Evolutionary conservation across 495 filamentous ascomycete species (phyloP).

Genomic region (Extremus antarcticus): DNA sequence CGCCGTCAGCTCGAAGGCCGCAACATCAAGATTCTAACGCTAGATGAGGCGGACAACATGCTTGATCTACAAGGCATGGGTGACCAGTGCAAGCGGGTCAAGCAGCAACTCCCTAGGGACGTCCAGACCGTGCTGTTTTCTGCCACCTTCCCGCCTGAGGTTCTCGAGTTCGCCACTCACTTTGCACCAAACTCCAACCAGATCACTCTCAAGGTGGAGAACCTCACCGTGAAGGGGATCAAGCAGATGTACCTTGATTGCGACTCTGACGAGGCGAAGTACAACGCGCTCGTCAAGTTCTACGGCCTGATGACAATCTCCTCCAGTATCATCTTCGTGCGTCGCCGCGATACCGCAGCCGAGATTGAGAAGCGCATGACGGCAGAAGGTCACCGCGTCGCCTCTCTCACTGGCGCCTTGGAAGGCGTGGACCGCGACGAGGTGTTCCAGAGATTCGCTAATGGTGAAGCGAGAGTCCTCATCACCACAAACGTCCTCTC

Average conservation of each 20-base stretch:
- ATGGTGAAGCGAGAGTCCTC: slow-evolving; percentile 82
- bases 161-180: slow-evolving; percentile 62
- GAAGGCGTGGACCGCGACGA: slow-evolving; percentile 73
- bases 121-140: slow-evolving; percentile 90
- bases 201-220: slow-evolving; percentile 76
- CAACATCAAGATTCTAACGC: slow-evolving; percentile 41
- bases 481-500: slow-evolving; percentile 97
- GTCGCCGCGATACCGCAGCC: slow-evolving; percentile 70
- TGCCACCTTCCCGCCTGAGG: slow-evolving; percentile 82
- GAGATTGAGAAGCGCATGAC: slow-evolving; percentile 79
- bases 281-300: slow-evolving; percentile 72
- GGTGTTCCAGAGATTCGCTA: slow-evolving; percentile 80
- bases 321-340: slow-evolving; percentile 93
- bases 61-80: slow-evolving; percentile 84
- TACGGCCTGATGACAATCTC: slow-evolving; percentile 93
- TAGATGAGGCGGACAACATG: slow-evolving; percentile 41
- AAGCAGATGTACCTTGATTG: slow-evolving; percentile 96
- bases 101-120: slow-evolving; percentile 58
- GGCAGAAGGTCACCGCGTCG: slow-evolving; percentile 80
- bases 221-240: slow-evolving; percentile 93
- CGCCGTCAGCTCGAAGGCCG: slow-evolving; percentile 38
- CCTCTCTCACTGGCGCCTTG: slow-evolving; percentile 72
- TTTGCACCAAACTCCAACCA: slow-evolving; percentile 81
- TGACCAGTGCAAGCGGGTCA: slow-evolving; percentile 86
- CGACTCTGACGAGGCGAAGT: slow-evolving; percentile 68